Evolutionary conservation across 805 yeast species (phyloP).

Genomic region (Candida ulmi): DNA sequence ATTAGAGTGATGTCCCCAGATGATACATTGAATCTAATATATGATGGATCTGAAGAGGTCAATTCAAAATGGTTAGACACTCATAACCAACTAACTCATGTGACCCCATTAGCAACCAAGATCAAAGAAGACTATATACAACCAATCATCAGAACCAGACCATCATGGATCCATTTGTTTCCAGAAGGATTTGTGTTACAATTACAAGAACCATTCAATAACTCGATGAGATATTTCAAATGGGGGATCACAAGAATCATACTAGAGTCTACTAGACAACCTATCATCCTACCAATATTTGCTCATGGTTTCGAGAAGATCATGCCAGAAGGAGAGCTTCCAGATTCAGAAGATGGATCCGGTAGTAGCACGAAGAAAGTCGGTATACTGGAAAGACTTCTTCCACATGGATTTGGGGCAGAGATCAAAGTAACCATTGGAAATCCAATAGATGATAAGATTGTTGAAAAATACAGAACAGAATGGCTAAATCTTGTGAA

Average conservation of each 20-base stretch:
- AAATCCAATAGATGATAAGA: conserved; percentile 53
- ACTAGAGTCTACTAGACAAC: conserved; percentile 76
- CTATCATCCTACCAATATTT: conserved; percentile 83
- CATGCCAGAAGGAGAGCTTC: conserved; percentile 61
- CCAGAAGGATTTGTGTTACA: conserved; percentile 96
- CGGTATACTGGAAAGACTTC: conserved; percentile 43
- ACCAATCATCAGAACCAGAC: conserved; percentile 56
- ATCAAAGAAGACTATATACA: conserved; percentile 30
- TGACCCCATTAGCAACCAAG: conserved; percentile 7
- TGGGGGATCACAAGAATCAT: conserved; percentile 91
- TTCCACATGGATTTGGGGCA: conserved; percentile 62
- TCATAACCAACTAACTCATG: neutral
- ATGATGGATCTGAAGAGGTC: conserved; percentile 21
- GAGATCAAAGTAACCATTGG: conserved; percentile 71
- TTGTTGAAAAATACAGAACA: conserved; percentile 54
- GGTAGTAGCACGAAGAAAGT: neutral
- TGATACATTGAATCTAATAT: conserved; percentile 44
- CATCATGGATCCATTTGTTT: conserved; percentile 90
- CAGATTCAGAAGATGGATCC: neutral
- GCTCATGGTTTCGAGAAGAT: conserved; percentile 82
- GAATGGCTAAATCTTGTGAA: conserved; percentile 65
- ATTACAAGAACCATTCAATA: conserved; percentile 66
- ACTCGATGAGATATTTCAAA: conserved; percentile 90
- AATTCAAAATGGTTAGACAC: conserved; percentile 13
- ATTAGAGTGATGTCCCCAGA: conserved; percentile 75